Base-by-base conservation (phyloP, 441 rosid genomes). In the Erodium trifolium region DNA sequence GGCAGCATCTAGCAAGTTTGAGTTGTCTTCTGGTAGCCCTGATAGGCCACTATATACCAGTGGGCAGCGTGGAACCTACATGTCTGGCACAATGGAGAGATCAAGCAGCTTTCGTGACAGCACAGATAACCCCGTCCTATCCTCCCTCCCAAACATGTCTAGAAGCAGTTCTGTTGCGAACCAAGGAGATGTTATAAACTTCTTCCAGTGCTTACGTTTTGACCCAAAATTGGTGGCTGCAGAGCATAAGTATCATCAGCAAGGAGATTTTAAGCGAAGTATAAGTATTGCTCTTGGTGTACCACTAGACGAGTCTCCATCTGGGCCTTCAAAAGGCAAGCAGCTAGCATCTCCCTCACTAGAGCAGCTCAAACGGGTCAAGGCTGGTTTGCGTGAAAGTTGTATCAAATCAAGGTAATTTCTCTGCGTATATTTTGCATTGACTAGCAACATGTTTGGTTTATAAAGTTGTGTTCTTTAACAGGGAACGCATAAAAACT, bases 1-100 rank as follows among this genome's bases (percentile, higher is more conserved):
- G 96, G 89, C 98, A 67, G 84, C 87, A 72, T 86, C 93, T 78
- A 91, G 92, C 83, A 90, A 89, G 83, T 87, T 87, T 68, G 99
- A 89, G 78, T 79, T 79, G 79, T 82, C 97, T 80, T 88, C 96
- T 79, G 87, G 84, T 80, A 89, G 92, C 79, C 89, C 88, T 29
- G 96, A 91, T 81, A 88, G 92, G 85, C 84, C 90, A 70, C 67
- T 79, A 68, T 92, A 88, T 82, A 64, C 80, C 70, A 71, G 82
- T 72, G 96, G 89, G 74, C 87, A 79, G 77, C 88, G 87, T 78
- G 95, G 96, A 86, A 84, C 98, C 84, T 86, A 84, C 87, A 68
- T 85, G 81, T 80, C 87, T 73, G 81, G 87, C 78, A 83, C 82
- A 71, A 77, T 88, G 85, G 96, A 95, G 76, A 90, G 96, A 87